Conservation (phyloP, 495 filamentous ascomycete species). For the Podospora tetraspora region DNA sequence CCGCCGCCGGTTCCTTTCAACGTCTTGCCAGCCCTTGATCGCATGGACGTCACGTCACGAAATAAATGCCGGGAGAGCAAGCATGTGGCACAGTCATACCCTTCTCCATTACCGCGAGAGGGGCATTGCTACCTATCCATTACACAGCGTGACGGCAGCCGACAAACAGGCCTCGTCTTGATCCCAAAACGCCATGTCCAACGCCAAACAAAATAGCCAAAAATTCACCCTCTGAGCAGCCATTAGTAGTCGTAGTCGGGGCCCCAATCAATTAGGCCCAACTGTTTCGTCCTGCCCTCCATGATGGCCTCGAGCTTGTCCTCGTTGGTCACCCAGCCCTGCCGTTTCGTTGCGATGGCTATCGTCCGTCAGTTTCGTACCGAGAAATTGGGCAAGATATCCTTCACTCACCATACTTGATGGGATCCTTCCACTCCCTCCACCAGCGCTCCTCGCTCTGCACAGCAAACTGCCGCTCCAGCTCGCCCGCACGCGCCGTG, state of each 20-base stretch:
- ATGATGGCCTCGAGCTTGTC: slow-evolving; percentile 48
- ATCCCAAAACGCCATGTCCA: neutral
- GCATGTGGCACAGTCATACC: neutral
- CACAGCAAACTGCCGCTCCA: slow-evolving; percentile 37
- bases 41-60: neutral
- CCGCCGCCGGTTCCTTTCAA: neutral
- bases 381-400: neutral
- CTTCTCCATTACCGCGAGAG: neutral
- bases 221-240: neutral
- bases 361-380: neutral
- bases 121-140: neutral
- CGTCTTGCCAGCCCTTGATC: neutral
- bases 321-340: slow-evolving; percentile 48
- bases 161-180: neutral
- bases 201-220: neutral
- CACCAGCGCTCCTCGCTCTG: slow-evolving; percentile 53
- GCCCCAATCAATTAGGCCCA: slow-evolving; percentile 37
- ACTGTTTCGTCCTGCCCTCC: slow-evolving; percentile 34
- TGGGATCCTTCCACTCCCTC: slow-evolving; percentile 44
- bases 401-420: slow-evolving; percentile 31
- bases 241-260: slow-evolving; percentile 24
- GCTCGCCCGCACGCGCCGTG: slow-evolving; percentile 34
- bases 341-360: slow-evolving; percentile 39
- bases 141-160: neutral
- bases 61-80: neutral